Evolutionary conservation across 345 rosid genomes (phyloP).

Genomic region (Lepidium africanum): DNA sequence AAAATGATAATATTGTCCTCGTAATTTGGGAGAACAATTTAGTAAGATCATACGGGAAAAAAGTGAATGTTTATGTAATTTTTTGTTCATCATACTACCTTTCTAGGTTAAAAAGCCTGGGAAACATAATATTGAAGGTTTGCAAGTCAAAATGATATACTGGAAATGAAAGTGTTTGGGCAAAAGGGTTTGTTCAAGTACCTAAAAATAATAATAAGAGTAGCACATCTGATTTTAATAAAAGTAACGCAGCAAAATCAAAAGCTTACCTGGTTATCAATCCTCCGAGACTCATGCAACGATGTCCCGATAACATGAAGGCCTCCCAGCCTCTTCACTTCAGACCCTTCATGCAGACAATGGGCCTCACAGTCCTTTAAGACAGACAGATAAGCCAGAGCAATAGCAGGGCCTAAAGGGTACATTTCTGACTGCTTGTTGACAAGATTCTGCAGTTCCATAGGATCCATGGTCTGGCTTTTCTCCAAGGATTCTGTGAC

Average conservation of each 20-base stretch:
- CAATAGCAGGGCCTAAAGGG: constrained; percentile 86
- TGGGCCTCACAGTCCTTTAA: constrained; percentile 85
- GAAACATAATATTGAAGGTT: background rate
- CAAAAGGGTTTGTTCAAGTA: background rate
- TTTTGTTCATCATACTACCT: background rate
- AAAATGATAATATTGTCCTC: background rate
- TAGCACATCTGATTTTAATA: background rate
- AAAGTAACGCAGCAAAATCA: constrained; percentile 1
- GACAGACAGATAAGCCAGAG: constrained; percentile 77
- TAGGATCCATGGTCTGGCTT: constrained; percentile 57
- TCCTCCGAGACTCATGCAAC: constrained; percentile 92
- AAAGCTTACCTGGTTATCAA: constrained; percentile 79
- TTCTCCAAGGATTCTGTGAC: constrained; percentile 72
- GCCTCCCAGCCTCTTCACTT: constrained; percentile 93
- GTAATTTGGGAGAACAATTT: background rate
- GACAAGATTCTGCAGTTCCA: constrained; percentile 58
- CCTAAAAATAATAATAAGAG: background rate
- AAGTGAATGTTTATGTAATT: background rate
- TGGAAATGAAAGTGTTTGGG: background rate
- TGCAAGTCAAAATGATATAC: background rate
- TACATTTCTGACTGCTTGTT: constrained; percentile 83
- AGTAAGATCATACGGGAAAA: background rate
- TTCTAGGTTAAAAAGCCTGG: background rate
- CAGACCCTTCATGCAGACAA: constrained; percentile 75
- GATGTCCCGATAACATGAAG: constrained; percentile 97